phyloP scores from a whole-genome alignment of 129 eudicot genomes.

The Mikania micrantha region DNA sequence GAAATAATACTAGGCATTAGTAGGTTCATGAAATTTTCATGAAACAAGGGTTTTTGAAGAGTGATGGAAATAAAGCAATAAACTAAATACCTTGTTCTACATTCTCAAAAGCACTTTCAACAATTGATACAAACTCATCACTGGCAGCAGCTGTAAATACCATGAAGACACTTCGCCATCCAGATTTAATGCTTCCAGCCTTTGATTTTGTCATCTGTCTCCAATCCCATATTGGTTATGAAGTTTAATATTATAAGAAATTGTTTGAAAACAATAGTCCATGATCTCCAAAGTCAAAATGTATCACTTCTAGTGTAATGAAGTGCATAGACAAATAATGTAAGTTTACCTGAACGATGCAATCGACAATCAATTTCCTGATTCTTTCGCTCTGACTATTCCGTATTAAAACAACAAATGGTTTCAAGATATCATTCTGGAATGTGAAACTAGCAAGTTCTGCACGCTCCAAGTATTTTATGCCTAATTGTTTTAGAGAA shows the following conservation, averaged over 20 bases:
- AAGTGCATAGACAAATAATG: slow-evolving; percentile 10
- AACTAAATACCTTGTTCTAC: slow-evolving; percentile 72
- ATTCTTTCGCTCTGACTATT: slow-evolving; percentile 58
- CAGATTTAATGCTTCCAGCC: slow-evolving; percentile 88
- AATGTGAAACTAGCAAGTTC: slow-evolving; percentile 87
- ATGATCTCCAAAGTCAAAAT: background rate
- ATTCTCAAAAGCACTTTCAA: slow-evolving; percentile 94
- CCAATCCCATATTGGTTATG: background rate
- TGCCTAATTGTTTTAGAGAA: slow-evolving; percentile 76
- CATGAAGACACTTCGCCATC: slow-evolving; percentile 95
- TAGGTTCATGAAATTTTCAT: background rate
- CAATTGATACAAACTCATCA: slow-evolving; percentile 73
- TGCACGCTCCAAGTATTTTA: slow-evolving; percentile 87
- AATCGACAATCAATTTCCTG: slow-evolving; percentile 76
- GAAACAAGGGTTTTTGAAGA: background rate
- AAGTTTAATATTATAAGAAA: background rate
- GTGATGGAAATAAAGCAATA: background rate
- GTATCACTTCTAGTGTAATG: slow-evolving; percentile 1
- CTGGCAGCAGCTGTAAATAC: slow-evolving; percentile 87
- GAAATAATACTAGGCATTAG: background rate
- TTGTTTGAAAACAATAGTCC: background rate
- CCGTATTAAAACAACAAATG: slow-evolving; percentile 78
- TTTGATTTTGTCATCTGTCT: slow-evolving; percentile 74
- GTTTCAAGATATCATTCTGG: slow-evolving; percentile 91
- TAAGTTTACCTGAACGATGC: slow-evolving; percentile 77